Evolutionary conservation across 1,284 basidiomycete species (phyloP).

Genomic region (Malassezia pachydermatis): DNA sequence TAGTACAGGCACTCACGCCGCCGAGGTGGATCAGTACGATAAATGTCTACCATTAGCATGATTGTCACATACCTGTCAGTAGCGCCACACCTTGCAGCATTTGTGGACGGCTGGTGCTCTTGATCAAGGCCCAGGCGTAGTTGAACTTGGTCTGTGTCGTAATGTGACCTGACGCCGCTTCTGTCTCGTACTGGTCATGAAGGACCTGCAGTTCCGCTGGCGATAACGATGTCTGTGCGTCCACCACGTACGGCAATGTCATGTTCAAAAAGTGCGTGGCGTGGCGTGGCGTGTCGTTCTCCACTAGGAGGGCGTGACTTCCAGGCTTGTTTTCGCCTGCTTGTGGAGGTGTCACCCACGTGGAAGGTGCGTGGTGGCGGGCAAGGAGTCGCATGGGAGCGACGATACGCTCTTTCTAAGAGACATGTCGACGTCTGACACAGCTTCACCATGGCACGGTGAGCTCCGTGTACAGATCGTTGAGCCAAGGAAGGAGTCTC

Average conservation of each 20-base stretch:
- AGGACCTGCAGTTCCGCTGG: slow-evolving; percentile 85
- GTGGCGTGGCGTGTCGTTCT: too few relatives aligned
- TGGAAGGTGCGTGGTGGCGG: too few relatives aligned
- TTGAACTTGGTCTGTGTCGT: slow-evolving; percentile 97
- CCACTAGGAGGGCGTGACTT: too few relatives aligned
- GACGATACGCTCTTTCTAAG: neutral
- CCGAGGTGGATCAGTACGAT: slow-evolving; percentile 73
- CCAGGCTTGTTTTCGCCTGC: too few relatives aligned
- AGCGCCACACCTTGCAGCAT: slow-evolving; percentile 70
- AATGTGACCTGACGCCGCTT: slow-evolving; percentile 66
- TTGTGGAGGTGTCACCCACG: too few relatives aligned
- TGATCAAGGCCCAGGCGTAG: slow-evolving; percentile 67
- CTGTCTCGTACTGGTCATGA: slow-evolving; percentile 74
- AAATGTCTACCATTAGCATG: slow-evolving; percentile 62
- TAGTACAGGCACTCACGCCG: slow-evolving; percentile 95
- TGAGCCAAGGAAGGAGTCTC: slow-evolving; percentile 75
- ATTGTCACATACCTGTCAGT: slow-evolving; percentile 63
- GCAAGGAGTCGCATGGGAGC: too few relatives aligned
- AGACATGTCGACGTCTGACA: neutral
- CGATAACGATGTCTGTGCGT: slow-evolving; percentile 75
- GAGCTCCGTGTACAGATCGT: slow-evolving; percentile 59
- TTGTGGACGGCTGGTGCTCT: slow-evolving; percentile 36
- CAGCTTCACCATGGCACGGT: slow-evolving; percentile 29
- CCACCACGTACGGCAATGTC: slow-evolving; percentile 79
- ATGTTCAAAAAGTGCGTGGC: too few relatives aligned